phyloP scores from a whole-genome alignment of 495 filamentous ascomycete species.

The Cercophora newfieldiana region DNA sequence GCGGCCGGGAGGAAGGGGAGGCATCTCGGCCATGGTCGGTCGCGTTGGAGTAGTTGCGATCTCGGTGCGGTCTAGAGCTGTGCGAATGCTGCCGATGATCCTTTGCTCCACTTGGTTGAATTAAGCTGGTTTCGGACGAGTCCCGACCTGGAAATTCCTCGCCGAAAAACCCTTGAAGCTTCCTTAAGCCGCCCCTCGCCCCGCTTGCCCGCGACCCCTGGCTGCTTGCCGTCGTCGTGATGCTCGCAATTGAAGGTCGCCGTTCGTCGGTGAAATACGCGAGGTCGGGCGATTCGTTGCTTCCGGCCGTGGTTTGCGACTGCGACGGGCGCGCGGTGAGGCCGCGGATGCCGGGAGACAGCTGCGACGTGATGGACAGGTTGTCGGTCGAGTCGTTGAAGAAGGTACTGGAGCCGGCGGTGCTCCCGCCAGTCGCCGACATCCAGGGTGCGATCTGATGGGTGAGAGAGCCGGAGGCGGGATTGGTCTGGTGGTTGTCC shows the following conservation, averaged over 20 bases:
- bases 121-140: conserved; percentile 72
- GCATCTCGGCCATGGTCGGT: conserved; percentile 59
- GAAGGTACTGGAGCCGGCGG: conserved; percentile 49
- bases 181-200: conserved; percentile 64
- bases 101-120: conserved; percentile 51
- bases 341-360: conserved; percentile 67
- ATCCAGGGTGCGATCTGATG: conserved; percentile 51
- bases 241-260: conserved; percentile 85
- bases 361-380: conserved; percentile 56
- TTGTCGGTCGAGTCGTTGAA: conserved; percentile 69
- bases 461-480: conserved; percentile 46
- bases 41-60: conserved; percentile 75
- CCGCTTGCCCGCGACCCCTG: conserved; percentile 82
- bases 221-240: conserved; percentile 82
- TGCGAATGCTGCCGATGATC: conserved; percentile 57
- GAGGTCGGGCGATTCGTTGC: conserved; percentile 67
- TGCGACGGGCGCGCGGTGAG: conserved; percentile 56
- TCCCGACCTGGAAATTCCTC: conserved; percentile 74
- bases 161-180: conserved; percentile 82
- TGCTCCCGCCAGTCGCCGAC: conserved; percentile 34
- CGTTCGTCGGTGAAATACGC: conserved; percentile 70
- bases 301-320: conserved; percentile 43
- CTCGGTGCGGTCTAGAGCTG: conserved; percentile 59
- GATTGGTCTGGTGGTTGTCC: conserved; percentile 55
- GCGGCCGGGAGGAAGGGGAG: conserved; percentile 73